Evolutionary conservation across 805 yeast species (phyloP).

Genomic region (Wickerhamia fluorescens): DNA sequence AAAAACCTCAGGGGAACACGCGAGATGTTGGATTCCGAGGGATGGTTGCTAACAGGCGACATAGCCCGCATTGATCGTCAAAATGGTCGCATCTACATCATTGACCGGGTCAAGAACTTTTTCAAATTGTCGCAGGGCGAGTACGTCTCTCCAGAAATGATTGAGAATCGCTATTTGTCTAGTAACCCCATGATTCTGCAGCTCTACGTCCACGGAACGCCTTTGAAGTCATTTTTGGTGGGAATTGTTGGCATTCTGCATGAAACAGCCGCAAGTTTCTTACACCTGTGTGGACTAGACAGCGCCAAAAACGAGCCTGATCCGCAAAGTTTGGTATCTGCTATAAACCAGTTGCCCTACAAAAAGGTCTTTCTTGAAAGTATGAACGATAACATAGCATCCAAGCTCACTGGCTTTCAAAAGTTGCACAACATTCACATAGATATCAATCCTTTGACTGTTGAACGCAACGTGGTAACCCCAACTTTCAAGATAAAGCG

Average conservation of each 20-base stretch:
- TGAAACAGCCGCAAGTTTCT: conserved; percentile 14
- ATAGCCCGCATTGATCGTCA: conserved; percentile 19
- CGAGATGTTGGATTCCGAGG: conserved; percentile 38
- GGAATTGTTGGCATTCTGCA: conserved; percentile 24
- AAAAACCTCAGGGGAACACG: conserved; percentile 43
- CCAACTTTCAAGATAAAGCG: conserved; percentile 12
- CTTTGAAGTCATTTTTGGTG: conserved; percentile 20
- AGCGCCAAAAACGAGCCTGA: conserved; percentile 4
- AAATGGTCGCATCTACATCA: conserved; percentile 34
- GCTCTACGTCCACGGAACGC: conserved; percentile 28
- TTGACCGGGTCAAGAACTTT: conserved; percentile 44
- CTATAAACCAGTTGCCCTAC: conserved; percentile 16
- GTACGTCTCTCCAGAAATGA: conserved; percentile 37
- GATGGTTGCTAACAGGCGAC: conserved; percentile 59
- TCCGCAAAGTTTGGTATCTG: conserved; percentile 13
- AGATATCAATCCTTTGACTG: conserved; percentile 24
- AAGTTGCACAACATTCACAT: conserved; percentile 23
- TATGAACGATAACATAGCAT: conserved; percentile 18
- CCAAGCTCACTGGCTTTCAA: conserved; percentile 23
- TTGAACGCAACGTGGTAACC: conserved; percentile 12
- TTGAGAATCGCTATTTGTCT: conserved; percentile 27
- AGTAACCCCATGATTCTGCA: conserved; percentile 22
- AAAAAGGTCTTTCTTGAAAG: conserved; percentile 14
- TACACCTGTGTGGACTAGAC: conserved; percentile 11
- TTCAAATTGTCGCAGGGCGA: conserved; percentile 39